Evolutionary conservation across 768 basidiomycete genomes (phyloP).

Genomic region (Podaxis carcinomalis): DNA sequence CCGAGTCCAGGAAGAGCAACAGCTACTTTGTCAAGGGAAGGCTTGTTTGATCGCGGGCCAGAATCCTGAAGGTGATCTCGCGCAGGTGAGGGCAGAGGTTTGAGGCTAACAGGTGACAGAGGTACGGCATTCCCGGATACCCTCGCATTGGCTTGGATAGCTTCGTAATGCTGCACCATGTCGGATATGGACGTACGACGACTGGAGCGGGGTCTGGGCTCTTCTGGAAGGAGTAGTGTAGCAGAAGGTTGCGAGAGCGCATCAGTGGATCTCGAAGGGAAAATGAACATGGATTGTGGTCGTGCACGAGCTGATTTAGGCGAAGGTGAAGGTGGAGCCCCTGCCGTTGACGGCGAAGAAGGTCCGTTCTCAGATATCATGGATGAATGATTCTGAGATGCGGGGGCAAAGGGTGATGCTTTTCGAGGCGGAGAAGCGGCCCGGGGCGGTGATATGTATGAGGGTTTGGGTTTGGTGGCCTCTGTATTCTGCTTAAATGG

Average conservation of each 20-base stretch:
- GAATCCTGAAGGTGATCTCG: conserved; percentile 2
- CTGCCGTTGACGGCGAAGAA: conserved; percentile 17
- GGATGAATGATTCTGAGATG: neutral
- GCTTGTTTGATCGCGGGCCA: neutral
- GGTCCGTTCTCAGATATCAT: conserved; percentile 8
- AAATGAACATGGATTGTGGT: conserved; percentile 80
- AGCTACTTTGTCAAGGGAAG: neutral
- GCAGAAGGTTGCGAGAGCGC: conserved; percentile 29
- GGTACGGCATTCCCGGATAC: neutral
- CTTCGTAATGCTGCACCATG: conserved; percentile 82
- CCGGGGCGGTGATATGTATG: conserved; percentile 7
- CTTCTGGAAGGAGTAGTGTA: conserved; percentile 43
- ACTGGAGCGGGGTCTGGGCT: conserved; percentile 34
- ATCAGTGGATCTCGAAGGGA: conserved; percentile 52
- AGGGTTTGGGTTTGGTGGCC: neutral
- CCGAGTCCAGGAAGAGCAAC: conserved; percentile 5
- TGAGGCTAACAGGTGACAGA: conserved; percentile 18
- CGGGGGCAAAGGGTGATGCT: neutral
- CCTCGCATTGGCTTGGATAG: conserved; percentile 33
- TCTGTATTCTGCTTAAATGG: conserved; percentile 4
- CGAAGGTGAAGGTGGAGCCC: conserved; percentile 13
- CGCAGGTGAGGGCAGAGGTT: neutral
- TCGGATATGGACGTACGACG: conserved; percentile 76
- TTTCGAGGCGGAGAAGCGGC: conserved; percentile 9
- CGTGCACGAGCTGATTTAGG: conserved; percentile 44